phyloP scores from a whole-genome alignment of 2,329 filamentous ascomycete species.

The Cylindrodendrum hubeiense region DNA sequence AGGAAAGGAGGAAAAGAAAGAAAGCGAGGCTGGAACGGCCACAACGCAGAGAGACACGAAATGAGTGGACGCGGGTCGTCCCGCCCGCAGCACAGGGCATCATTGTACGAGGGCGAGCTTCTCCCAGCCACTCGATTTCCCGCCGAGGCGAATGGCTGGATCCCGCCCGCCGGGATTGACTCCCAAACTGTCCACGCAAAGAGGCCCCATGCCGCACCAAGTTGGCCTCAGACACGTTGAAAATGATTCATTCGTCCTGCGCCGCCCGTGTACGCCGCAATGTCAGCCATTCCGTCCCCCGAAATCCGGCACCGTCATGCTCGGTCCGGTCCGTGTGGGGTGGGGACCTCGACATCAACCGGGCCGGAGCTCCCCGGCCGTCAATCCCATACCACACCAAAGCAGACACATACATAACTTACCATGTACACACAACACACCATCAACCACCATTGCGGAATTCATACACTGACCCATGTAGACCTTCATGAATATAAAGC shows the following conservation, averaged over 20 bases:
- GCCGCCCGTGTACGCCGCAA: background rate
- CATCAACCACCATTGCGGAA: no score
- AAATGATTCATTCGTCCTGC: background rate
- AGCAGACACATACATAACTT: no score
- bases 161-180: background rate
- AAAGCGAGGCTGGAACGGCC: background rate
- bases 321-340: constrained; percentile 12
- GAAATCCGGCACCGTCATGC: background rate
- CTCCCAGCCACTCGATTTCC: constrained; percentile 30
- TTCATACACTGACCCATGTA: background rate
- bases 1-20: background rate
- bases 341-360: background rate
- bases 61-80: constrained; percentile 7
- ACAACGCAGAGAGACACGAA: background rate
- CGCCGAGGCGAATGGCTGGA: background rate
- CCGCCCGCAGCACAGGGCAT: constrained; percentile 4
- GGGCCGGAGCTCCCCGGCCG: background rate
- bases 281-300: background rate
- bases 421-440: no score
- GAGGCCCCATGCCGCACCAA: background rate
- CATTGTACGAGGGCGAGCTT: background rate
- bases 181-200: background rate
- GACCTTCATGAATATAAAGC: background rate
- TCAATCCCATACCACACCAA: background rate
- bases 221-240: background rate